phyloP scores from a whole-genome alignment of 768 basidiomycete genomes.

The Lentinula boryana region DNA sequence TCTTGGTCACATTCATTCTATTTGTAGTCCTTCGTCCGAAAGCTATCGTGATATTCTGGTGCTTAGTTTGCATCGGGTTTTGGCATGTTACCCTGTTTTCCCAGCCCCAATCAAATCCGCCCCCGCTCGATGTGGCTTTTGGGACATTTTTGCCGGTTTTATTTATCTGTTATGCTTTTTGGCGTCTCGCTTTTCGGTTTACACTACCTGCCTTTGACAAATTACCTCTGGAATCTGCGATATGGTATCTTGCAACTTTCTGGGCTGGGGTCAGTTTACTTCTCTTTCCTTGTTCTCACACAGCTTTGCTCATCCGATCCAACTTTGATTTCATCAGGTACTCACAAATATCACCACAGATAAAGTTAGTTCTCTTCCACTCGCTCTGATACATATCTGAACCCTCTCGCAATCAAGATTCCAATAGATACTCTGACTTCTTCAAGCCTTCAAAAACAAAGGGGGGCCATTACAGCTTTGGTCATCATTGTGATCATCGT shows the following conservation, averaged over 20 bases:
- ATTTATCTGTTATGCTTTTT: constrained; percentile 75
- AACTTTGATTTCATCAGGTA: constrained; percentile 18
- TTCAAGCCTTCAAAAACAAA: constrained; percentile 56
- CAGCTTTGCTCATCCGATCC: not conserved
- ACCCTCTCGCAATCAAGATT: constrained; percentile 23
- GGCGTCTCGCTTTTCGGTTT: constrained; percentile 71
- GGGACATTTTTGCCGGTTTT: constrained; percentile 71
- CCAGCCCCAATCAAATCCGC: constrained; percentile 61
- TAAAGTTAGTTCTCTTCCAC: constrained; percentile 17
- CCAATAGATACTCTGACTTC: constrained; percentile 74
- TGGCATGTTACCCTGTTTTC: constrained; percentile 80
- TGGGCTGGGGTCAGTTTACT: constrained; percentile 61
- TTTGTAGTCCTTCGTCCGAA: constrained; percentile 71
- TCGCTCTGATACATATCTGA: not conserved
- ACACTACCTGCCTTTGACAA: constrained; percentile 63
- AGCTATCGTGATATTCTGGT: constrained; percentile 67
- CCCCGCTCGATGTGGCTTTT: constrained; percentile 68
- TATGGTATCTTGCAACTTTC: constrained; percentile 72
- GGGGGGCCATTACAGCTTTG: constrained; percentile 63
- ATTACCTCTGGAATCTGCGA: constrained; percentile 63
- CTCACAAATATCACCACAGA: constrained; percentile 68
- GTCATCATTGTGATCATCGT: constrained; percentile 64
- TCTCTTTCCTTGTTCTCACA: not conserved
- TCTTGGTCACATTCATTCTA: constrained; percentile 57
- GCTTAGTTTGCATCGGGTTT: constrained; percentile 75